Evolutionary conservation across 2,329 filamentous ascomycete genomes (phyloP), one percentile per base, ranked within the genome.

Genomic region (Zymoseptoria ardabiliae): DNA sequence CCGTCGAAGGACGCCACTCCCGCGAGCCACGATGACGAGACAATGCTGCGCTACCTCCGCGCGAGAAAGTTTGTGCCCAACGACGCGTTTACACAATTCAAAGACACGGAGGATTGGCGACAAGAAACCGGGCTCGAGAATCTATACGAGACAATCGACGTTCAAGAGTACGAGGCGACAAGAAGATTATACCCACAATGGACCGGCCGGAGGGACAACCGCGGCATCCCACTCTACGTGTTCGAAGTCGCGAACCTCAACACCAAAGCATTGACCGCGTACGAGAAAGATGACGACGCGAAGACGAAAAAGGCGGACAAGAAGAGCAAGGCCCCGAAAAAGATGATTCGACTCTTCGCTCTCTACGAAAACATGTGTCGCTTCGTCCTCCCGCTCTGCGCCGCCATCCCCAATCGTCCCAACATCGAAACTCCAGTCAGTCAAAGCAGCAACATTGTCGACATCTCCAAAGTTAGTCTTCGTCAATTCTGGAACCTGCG

Each of bases 401-500:
- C 90, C 48, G 83, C 89, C 68, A 82, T 96, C 62, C 77, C 78
- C 52, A 83, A 90, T 68, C 84, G 92, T 68, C 84, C 86, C 7
- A 78, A 89, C 72, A 82, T 87, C 3, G 84, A 87, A 64, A 91
- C 90, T n/a, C 93, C 93, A 6, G 91, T 97, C 67, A 93, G 91
- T 48, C 87, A 94, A 68, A 92, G 88, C 70, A 96, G 90, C 68
- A 97, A 97, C 76, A 96, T 97, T 68, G 91, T 97, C 59, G 93
- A 97, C 73, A 91, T 97, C 64, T 88, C 85, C 17, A 86, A 87
- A 13, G 92, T 97, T 23, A 90, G 90, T 5, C 75, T 97, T 73
- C 91, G 90, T 78, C 91, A 95, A 77, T 97, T 97, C 74, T 97
- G 93, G 93, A 95, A 95, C 75, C 76, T 97, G 63, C 94, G 95